Conservation (phyloP, 768 basidiomycete species). For the Pleurotus tuber-regium region DNA sequence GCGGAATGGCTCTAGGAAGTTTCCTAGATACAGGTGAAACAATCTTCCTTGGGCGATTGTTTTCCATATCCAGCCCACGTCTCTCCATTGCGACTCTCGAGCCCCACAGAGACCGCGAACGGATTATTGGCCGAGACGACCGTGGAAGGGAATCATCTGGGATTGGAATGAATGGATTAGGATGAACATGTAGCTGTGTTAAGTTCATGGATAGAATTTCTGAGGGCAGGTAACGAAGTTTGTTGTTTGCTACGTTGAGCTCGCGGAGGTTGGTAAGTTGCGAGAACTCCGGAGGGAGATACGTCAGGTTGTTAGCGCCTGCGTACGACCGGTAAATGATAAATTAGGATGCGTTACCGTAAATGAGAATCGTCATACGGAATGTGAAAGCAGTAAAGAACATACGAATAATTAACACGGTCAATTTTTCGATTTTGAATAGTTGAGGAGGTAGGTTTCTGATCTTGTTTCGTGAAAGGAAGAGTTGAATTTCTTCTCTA, state of each 20-base stretch:
- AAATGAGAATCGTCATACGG: background rate
- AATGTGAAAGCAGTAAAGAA: too few species aligned
- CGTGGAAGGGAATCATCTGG: conserved; percentile 14
- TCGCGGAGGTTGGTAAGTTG: conserved; percentile 51
- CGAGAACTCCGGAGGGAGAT: conserved; percentile 62
- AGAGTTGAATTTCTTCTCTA: conserved; percentile 53
- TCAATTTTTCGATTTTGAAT: conserved; percentile 54
- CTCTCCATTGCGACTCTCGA: background rate
- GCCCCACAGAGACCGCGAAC: conserved; percentile 7
- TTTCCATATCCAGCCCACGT: background rate
- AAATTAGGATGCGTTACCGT: background rate
- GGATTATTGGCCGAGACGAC: conserved; percentile 10
- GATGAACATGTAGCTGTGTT: conserved; percentile 41
- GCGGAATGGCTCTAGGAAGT: conserved; percentile 15
- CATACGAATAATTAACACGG: conserved; percentile 64
- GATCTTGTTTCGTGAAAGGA: conserved; percentile 54
- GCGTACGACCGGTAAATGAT: conserved; percentile 22
- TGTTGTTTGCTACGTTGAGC: conserved; percentile 62
- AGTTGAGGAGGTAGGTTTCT: conserved; percentile 52
- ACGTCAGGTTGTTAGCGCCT: conserved; percentile 58
- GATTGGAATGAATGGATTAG: conserved; percentile 56
- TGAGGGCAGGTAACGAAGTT: conserved; percentile 56
- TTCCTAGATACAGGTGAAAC: conserved; percentile 3
- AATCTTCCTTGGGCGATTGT: background rate
- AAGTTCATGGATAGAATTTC: conserved; percentile 64